These are phyloP conservation scores for Plenodomus lindquistii DNA, from an alignment of 2,329 filamentous ascomycete genomes.

Conservation along the genomic window DNA sequence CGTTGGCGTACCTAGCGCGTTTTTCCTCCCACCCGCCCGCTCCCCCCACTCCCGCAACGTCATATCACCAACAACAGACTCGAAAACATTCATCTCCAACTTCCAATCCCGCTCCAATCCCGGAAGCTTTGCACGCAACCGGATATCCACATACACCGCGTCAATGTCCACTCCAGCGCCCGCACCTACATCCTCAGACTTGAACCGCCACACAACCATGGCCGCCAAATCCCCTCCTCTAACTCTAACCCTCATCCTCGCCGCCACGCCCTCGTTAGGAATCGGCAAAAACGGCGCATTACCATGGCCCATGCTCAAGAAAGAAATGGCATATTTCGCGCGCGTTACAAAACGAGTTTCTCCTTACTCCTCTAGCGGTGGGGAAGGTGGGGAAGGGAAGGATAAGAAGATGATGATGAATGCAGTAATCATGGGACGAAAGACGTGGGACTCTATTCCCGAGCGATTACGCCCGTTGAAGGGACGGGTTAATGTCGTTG, in stretches of 20 bases:
- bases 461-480: slow-evolving; percentile 75
- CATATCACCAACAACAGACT: not conserved
- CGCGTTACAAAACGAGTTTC: slow-evolving; percentile 76
- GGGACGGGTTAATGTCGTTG: slow-evolving; percentile 78
- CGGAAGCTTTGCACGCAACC: too few relatives aligned
- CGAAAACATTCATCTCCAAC: not conserved
- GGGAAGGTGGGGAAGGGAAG: too few relatives aligned
- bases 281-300: slow-evolving; percentile 80
- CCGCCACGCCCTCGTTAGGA: slow-evolving; percentile 86
- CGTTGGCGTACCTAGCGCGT: slow-evolving; percentile 22
- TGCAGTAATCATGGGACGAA: slow-evolving; percentile 94
- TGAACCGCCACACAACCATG: slow-evolving; percentile 10
- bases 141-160: too few relatives aligned
- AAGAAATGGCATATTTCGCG: slow-evolving; percentile 95
- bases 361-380: too few relatives aligned
- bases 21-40: slow-evolving; percentile 8
- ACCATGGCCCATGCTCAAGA: slow-evolving; percentile 85
- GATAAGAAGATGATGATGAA: too few relatives aligned
- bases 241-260: slow-evolving; percentile 85
- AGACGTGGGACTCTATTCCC: slow-evolving; percentile 94
- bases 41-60: slow-evolving; percentile 1
- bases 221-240: slow-evolving; percentile 50
- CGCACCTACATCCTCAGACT: slow-evolving; percentile 1
- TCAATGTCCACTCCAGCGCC: not conserved
- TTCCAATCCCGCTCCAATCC: not conserved